Evolutionary conservation across 257 asterid species (phyloP).

Genomic region (Rehmannia glutinosa): DNA sequence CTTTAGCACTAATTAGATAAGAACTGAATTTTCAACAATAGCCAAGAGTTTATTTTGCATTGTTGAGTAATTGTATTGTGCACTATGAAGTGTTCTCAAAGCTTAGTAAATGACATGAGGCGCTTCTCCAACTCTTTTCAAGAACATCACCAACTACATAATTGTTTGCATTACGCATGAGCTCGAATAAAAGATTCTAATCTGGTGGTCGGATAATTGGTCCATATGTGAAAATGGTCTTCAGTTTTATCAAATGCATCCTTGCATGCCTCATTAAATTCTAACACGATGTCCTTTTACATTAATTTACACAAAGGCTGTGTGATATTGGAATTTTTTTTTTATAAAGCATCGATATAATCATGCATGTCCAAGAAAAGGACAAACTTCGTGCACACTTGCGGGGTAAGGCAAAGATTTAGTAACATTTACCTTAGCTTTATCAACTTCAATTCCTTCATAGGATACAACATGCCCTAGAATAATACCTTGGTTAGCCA

Average conservation of each 20-base stretch:
- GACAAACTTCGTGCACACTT: neutral
- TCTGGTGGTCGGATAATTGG: no score
- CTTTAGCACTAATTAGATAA: no score
- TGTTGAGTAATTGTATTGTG: neutral
- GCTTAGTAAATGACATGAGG: neutral
- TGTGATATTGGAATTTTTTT: neutral
- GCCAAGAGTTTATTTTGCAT: neutral
- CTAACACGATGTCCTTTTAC: neutral
- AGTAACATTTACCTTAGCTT: neutral
- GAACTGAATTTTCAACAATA: no score
- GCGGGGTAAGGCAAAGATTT: neutral
- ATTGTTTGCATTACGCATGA: neutral
- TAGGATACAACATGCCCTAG: no score
- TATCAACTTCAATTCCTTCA: no score
- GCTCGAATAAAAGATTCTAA: neutral
- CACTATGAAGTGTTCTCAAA: neutral
- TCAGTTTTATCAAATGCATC: no score
- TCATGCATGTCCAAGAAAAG: constrained; percentile 6
- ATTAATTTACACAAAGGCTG: neutral
- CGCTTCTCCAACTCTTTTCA: no score
- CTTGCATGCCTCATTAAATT: neutral
- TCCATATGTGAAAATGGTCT: no score
- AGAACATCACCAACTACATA: no score
- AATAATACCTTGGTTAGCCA: no score
- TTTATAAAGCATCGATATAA: neutral